These are phyloP conservation scores for Claviceps arundinis DNA, from an alignment of 2,329 filamentous ascomycete species.

Conservation along the genomic window DNA sequence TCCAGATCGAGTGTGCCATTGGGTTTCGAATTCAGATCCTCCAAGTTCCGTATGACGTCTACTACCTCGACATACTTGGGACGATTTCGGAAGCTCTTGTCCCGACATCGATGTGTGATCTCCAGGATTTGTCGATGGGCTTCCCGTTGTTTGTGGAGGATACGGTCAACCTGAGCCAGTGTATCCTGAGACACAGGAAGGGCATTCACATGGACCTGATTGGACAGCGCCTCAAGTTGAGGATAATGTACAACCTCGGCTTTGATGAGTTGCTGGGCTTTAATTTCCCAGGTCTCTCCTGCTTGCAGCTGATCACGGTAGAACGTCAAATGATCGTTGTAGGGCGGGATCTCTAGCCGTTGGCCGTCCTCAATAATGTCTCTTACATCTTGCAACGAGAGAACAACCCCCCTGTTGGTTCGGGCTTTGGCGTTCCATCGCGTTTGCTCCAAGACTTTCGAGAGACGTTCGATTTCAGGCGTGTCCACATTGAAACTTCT, in stretches of 20 bases:
- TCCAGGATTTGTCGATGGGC: constrained; percentile 79
- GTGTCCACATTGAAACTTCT: constrained; percentile 84
- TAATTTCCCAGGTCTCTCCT: constrained; percentile 81
- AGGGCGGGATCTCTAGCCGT: constrained; percentile 63
- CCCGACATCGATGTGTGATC: constrained; percentile 63
- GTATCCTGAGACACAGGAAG: constrained; percentile 77
- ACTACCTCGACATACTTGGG: constrained; percentile 85
- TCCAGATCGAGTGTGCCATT: constrained; percentile 84
- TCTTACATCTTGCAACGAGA: constrained; percentile 66
- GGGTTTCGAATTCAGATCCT: constrained; percentile 85
- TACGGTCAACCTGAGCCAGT: constrained; percentile 71
- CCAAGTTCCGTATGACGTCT: constrained; percentile 74
- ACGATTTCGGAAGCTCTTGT: constrained; percentile 61
- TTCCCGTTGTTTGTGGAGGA: constrained; percentile 89
- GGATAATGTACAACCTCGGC: constrained; percentile 87
- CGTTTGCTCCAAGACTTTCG: constrained; percentile 68
- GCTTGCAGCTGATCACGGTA: constrained; percentile 63
- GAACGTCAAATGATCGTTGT: constrained; percentile 65
- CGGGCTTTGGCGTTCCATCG: constrained; percentile 78
- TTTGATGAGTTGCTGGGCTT: constrained; percentile 84
- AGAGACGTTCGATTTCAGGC: constrained; percentile 72
- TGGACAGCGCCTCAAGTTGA: constrained; percentile 81
- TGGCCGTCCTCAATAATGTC: constrained; percentile 66
- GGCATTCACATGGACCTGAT: constrained; percentile 55
- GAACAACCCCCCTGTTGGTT: constrained; percentile 45